Evolutionary conservation across 169 alveolate species (phyloP).

Genomic region (Cryptosporidium bovis): DNA sequence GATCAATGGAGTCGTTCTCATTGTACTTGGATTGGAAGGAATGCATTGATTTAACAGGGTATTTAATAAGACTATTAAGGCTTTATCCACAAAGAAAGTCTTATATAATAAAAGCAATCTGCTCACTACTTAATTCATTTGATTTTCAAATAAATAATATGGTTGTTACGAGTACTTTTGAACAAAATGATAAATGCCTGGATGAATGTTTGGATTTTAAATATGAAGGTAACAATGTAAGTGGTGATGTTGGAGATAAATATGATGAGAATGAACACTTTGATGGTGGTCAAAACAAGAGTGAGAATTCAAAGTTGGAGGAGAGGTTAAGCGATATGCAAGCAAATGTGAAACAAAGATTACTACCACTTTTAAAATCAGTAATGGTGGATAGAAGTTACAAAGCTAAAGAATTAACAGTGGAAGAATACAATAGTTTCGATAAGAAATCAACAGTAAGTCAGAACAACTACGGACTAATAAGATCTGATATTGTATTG

Average conservation of each 20-base stretch:
- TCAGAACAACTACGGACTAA: slow-evolving; percentile 7
- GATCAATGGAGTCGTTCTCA: slow-evolving; percentile 40
- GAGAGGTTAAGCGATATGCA: slow-evolving; percentile 53
- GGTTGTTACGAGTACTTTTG: background rate
- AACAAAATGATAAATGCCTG: no score
- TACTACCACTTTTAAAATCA: slow-evolving; percentile 30
- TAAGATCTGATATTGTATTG: slow-evolving; percentile 46
- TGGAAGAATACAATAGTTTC: background rate
- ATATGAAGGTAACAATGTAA: no score
- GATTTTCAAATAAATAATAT: slow-evolving; percentile 48
- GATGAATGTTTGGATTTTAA: no score
- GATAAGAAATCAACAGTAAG: background rate
- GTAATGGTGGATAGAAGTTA: slow-evolving; percentile 63
- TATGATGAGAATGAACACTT: background rate
- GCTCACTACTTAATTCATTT: slow-evolving; percentile 56
- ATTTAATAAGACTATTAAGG: slow-evolving; percentile 16
- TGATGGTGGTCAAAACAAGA: background rate
- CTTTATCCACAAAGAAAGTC: slow-evolving; percentile 54
- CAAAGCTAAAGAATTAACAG: background rate
- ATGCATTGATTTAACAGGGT: slow-evolving; percentile 34
- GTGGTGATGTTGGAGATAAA: background rate
- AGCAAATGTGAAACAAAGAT: slow-evolving; percentile 7
- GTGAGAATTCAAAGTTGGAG: background rate
- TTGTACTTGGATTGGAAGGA: slow-evolving; percentile 28
- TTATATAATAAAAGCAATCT: slow-evolving; percentile 57